Conservation (phyloP, 2,329 filamentous ascomycete genomes). For the Colletotrichum coccodes region DNA sequence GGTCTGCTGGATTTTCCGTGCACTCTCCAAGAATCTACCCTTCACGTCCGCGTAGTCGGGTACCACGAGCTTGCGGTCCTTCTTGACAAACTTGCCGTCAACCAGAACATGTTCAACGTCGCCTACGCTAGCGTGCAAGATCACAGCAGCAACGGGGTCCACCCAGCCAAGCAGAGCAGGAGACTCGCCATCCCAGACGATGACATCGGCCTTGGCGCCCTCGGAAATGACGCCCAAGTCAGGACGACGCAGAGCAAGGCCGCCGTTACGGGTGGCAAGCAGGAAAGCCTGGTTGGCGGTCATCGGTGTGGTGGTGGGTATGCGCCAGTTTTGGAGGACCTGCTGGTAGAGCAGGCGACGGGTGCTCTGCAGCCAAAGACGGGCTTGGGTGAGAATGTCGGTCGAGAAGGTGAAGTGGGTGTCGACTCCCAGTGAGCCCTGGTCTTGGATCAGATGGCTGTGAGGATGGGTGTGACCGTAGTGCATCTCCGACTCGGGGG, state of each 20-base stretch:
- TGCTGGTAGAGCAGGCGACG: conserved; percentile 51
- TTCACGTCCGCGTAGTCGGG: conserved; percentile 41
- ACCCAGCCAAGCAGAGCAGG: conserved; percentile 63
- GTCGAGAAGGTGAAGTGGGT: conserved; percentile 63
- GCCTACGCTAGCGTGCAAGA: conserved; percentile 63
- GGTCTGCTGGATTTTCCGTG: conserved; percentile 42
- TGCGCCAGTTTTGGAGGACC: conserved; percentile 49
- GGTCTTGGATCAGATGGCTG: conserved; percentile 57
- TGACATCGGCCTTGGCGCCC: conserved; percentile 64
- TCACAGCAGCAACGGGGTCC: conserved; percentile 65
- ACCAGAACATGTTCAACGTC: conserved; percentile 63
- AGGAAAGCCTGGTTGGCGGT: conserved; percentile 64
- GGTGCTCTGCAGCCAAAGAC: conserved; percentile 61
- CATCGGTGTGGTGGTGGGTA: conserved; percentile 62
- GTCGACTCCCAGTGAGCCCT: conserved; percentile 63
- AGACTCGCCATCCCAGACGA: conserved; percentile 60
- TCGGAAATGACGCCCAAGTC: conserved; percentile 60
- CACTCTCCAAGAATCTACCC: conserved; percentile 46
- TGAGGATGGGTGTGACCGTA: conserved; percentile 63
- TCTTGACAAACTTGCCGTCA: conserved; percentile 59
- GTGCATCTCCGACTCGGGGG: conserved; percentile 68
- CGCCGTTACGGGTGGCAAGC: conserved; percentile 63
- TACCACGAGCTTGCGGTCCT: conserved; percentile 48
- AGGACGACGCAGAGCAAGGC: conserved; percentile 57
- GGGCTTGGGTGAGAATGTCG: conserved; percentile 62